Evolutionary conservation across 129 eudicot species (phyloP).

Genomic region (Chrysanthemum lavandulifolium): DNA sequence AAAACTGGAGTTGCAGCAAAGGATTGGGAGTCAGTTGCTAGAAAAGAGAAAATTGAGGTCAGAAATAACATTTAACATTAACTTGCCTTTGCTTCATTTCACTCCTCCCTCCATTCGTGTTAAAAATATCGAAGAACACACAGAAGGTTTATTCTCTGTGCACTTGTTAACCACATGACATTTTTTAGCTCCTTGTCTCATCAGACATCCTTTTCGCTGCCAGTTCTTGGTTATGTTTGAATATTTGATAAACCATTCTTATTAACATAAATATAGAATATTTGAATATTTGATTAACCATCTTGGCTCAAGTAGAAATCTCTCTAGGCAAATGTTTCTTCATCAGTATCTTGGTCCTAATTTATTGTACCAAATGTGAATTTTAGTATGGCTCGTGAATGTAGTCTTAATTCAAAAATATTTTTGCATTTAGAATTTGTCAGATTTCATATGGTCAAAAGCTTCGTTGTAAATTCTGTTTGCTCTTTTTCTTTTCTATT

Average conservation of each 20-base stretch:
- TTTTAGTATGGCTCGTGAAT: not conserved
- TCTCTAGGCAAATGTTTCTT: constrained; percentile 11
- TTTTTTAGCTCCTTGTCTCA: no score
- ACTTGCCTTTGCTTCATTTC: constrained; percentile 5
- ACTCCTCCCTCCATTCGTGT: not conserved
- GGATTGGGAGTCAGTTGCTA: constrained; percentile 94
- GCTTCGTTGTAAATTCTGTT: constrained; percentile 15
- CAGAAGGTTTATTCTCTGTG: not conserved
- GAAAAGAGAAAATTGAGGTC: constrained; percentile 90
- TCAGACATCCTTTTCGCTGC: no score
- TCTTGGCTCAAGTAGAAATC: not conserved
- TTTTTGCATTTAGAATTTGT: not conserved
- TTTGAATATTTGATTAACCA: not conserved
- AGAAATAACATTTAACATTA: constrained; percentile 16
- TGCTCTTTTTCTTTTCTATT: not conserved
- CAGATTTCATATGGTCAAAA: constrained; percentile 1
- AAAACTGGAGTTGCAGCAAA: constrained; percentile 92
- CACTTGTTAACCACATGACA: no score
- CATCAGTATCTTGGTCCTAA: not conserved
- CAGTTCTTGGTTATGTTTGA: not conserved
- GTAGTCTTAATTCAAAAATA: not conserved
- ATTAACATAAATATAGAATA: not conserved
- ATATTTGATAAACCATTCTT: not conserved
- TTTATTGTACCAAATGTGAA: constrained; percentile 12
- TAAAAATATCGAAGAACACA: not conserved